Percentiles rank a stretch among this genome's conserved stretches.
These are phyloP conservation scores for Umbelopsis ramanniana DNA, from an alignment of 192 early-diverging fungal genomes.

Conservation along the genomic window DNA sequence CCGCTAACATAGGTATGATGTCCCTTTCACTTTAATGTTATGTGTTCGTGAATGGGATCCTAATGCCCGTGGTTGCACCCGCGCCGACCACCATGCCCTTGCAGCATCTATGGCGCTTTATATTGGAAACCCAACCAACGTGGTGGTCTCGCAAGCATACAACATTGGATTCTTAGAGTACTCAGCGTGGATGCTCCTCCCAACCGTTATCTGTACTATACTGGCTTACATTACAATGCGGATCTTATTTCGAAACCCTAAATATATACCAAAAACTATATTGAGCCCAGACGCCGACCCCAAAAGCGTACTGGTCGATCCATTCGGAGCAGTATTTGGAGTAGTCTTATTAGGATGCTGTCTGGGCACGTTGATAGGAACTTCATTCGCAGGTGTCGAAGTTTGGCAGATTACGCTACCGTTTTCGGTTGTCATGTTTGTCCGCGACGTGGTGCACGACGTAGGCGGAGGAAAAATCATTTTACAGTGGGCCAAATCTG, in stretches of 20 bases:
- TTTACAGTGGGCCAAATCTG: neutral
- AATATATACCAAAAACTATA: conserved; percentile 52
- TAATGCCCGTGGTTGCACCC: too few species aligned
- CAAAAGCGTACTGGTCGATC: conserved; percentile 55
- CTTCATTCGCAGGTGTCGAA: conserved; percentile 67
- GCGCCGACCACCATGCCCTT: too few species aligned
- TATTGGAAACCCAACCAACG: conserved; percentile 90
- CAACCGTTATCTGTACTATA: conserved; percentile 60
- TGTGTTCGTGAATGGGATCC: too few species aligned
- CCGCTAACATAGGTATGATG: conserved; percentile 68
- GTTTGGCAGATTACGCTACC: conserved; percentile 83
- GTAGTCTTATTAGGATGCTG: conserved; percentile 55
- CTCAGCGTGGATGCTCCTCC: conserved; percentile 84
- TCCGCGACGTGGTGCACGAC: conserved; percentile 64
- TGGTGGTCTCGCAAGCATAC: conserved; percentile 82
- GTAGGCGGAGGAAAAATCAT: neutral
- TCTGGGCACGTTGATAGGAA: conserved; percentile 68
- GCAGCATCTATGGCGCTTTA: conserved; percentile 79
- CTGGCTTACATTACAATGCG: conserved; percentile 60
- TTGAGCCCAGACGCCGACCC: conserved; percentile 53
- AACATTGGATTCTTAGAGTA: conserved; percentile 74
- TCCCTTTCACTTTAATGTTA: too few species aligned
- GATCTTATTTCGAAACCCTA: conserved; percentile 50
- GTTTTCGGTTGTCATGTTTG: conserved; percentile 67
- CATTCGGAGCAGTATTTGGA: conserved; percentile 69